phyloP scores from a whole-genome alignment of 2,329 filamentous ascomycete genomes.

The Fusarium luffae region DNA sequence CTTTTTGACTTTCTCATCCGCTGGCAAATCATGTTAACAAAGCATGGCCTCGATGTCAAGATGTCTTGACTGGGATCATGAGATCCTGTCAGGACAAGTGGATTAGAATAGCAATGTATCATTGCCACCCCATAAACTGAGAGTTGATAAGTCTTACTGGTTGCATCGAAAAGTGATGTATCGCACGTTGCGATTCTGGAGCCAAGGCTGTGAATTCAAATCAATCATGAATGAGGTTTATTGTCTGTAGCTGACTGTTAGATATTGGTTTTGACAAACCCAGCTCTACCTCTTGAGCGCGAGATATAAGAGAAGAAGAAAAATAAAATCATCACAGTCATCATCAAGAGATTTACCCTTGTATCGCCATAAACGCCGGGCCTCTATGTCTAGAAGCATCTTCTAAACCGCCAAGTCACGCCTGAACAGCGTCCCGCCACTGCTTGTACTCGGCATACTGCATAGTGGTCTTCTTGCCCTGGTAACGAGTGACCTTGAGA shows the following conservation, averaged over 20 bases:
- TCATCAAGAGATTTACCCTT: conserved; percentile 14
- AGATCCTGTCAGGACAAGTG: not conserved
- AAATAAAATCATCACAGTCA: conserved; percentile 5
- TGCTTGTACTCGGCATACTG: conserved; percentile 79
- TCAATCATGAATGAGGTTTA: conserved; percentile 27
- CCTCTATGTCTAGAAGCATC: conserved; percentile 46
- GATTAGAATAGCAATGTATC: not conserved
- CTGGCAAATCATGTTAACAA: not conserved
- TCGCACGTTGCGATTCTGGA: not conserved
- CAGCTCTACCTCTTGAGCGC: conserved; percentile 36
- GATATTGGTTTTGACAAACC: conserved; percentile 19
- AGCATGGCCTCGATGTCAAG: not conserved
- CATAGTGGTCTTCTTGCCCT: conserved; percentile 81
- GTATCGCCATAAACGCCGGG: conserved; percentile 39
- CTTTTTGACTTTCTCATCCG: conserved; percentile 7
- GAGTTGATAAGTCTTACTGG: conserved; percentile 1
- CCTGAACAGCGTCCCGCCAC: conserved; percentile 79
- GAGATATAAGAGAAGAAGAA: conserved; percentile 12
- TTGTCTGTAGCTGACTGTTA: conserved; percentile 30
- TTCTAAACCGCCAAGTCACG: conserved; percentile 23
- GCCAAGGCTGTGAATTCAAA: conserved; percentile 26
- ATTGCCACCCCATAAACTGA: not conserved
- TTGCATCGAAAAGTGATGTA: not conserved
- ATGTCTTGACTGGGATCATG: not conserved
- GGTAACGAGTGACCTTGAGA: conserved; percentile 84